Conservation (phyloP, 2,329 filamentous ascomycete genomes). For the Sclerotinia borealis region DNA sequence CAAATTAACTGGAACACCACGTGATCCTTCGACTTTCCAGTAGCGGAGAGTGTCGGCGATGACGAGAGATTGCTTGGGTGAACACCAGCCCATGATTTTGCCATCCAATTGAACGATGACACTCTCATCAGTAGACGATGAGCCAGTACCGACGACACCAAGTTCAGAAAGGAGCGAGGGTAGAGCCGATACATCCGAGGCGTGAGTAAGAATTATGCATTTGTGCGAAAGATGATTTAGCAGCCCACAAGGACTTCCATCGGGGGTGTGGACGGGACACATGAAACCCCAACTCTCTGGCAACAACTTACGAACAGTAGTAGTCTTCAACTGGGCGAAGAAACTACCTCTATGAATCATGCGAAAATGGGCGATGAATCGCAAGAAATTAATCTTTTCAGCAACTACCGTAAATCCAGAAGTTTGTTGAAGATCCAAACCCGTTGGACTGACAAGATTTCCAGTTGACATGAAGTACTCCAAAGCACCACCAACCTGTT, state of each 20-base stretch:
- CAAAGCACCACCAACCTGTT: conserved; percentile 78
- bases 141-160: conserved; percentile 69
- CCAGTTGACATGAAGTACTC: conserved; percentile 97
- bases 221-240: conserved; percentile 95
- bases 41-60: conserved; percentile 84
- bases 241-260: conserved; percentile 90
- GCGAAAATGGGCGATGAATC: conserved; percentile 97
- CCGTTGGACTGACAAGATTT: conserved; percentile 84
- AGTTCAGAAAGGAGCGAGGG: conserved; percentile 71
- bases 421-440: conserved; percentile 87
- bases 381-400: conserved; percentile 97
- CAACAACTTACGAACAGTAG: conserved; percentile 87
- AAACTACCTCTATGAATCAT: conserved; percentile 99
- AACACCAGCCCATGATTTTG: conserved; percentile 82
- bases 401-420: conserved; percentile 95
- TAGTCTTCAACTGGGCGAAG: conserved; percentile 96
- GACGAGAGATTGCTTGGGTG: conserved; percentile 71
- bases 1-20: conserved; percentile 73
- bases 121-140: conserved; percentile 73
- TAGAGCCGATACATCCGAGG: conserved; percentile 67
- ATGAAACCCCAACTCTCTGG: conserved; percentile 98
- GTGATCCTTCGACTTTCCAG: conserved; percentile 89
- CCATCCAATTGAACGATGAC: conserved; percentile 89
- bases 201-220: conserved; percentile 77
- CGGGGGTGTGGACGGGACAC: conserved; percentile 94